Evolutionary conservation across 768 basidiomycete genomes (phyloP).

Genomic region (Kwoniella europaea): DNA sequence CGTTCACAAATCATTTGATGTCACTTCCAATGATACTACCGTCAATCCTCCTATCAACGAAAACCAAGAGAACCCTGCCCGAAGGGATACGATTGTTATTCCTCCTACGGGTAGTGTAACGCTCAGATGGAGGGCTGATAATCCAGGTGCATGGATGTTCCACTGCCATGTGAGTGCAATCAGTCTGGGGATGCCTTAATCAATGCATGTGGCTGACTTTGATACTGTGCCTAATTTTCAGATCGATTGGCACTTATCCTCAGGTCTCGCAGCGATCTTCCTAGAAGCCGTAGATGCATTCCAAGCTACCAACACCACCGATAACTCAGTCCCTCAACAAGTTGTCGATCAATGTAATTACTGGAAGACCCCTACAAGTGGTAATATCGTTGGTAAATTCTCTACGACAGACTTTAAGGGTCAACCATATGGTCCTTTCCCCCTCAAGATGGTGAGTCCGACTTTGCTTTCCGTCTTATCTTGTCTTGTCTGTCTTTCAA

Average conservation of each 20-base stretch:
- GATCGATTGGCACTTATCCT: slow-evolving; percentile 57
- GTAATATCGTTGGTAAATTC: slow-evolving; percentile 82
- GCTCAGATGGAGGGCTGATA: slow-evolving; percentile 81
- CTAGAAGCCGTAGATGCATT: slow-evolving; percentile 77
- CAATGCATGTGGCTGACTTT: neutral
- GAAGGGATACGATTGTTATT: slow-evolving; percentile 86
- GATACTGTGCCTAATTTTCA: too few species aligned
- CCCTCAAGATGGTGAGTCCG: slow-evolving; percentile 67
- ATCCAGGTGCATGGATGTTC: slow-evolving; percentile 78
- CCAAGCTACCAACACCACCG: slow-evolving; percentile 60
- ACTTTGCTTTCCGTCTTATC: too few species aligned
- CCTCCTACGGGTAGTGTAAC: slow-evolving; percentile 72
- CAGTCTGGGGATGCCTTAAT: neutral
- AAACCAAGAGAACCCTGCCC: slow-evolving; percentile 81
- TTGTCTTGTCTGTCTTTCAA: too few species aligned
- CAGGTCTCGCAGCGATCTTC: slow-evolving; percentile 81
- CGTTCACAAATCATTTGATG: slow-evolving; percentile 72
- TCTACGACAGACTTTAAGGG: slow-evolving; percentile 69
- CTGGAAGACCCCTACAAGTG: slow-evolving; percentile 66
- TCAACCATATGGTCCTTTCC: slow-evolving; percentile 71
- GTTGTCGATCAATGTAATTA: slow-evolving; percentile 75
- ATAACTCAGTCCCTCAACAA: slow-evolving; percentile 63
- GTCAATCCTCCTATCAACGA: slow-evolving; percentile 81
- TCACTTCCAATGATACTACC: slow-evolving; percentile 68
- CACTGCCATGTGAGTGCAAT: slow-evolving; percentile 64